phyloP scores from a whole-genome alignment of 108 stramenopile genomes.

The Thalassiosira profunda region DNA sequence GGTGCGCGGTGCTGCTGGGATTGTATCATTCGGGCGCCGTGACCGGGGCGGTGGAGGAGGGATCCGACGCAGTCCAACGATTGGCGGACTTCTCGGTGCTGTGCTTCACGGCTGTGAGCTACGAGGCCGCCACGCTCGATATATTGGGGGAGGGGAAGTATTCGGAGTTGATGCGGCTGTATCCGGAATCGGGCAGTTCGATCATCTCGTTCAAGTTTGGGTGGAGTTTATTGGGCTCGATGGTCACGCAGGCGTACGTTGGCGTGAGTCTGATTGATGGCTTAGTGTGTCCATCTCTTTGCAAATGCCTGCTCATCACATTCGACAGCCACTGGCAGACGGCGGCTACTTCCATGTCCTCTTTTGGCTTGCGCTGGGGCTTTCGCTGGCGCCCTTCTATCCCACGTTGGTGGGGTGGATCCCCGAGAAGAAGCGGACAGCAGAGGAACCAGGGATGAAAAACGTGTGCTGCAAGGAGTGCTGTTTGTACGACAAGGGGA shows the following conservation, averaged over 20 bases:
- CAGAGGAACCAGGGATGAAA: slow-evolving; percentile 32
- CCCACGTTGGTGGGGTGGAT: slow-evolving; percentile 52
- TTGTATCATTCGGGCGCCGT: slow-evolving; percentile 16
- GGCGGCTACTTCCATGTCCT: slow-evolving; percentile 37
- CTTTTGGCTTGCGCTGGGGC: slow-evolving; percentile 42
- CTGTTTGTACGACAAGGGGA: slow-evolving; percentile 41
- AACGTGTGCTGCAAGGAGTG: slow-evolving; percentile 35
- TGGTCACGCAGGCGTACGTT: slow-evolving; percentile 36
- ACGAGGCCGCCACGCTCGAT: slow-evolving; percentile 42
- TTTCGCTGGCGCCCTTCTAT: slow-evolving; percentile 37
- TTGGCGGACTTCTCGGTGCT: slow-evolving; percentile 39
- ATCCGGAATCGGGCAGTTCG: slow-evolving; percentile 32
- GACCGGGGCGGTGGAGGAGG: slow-evolving; percentile 1
- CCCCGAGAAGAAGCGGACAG: slow-evolving; percentile 41
- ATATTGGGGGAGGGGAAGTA: slow-evolving; percentile 50
- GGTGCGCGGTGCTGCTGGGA: slow-evolving; percentile 20
- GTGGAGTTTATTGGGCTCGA: slow-evolving; percentile 26
- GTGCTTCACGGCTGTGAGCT: slow-evolving; percentile 40
- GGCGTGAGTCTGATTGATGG: too few relatives aligned
- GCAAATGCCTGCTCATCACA: too few relatives aligned
- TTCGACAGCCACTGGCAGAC: slow-evolving; percentile 46
- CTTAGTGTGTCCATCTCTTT: too few relatives aligned
- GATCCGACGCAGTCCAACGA: slow-evolving; percentile 32
- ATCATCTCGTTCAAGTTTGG: slow-evolving; percentile 45
- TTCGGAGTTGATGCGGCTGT: slow-evolving; percentile 34